phyloP scores from a whole-genome alignment of 805 yeast species.

The Pichia paraexigua region DNA sequence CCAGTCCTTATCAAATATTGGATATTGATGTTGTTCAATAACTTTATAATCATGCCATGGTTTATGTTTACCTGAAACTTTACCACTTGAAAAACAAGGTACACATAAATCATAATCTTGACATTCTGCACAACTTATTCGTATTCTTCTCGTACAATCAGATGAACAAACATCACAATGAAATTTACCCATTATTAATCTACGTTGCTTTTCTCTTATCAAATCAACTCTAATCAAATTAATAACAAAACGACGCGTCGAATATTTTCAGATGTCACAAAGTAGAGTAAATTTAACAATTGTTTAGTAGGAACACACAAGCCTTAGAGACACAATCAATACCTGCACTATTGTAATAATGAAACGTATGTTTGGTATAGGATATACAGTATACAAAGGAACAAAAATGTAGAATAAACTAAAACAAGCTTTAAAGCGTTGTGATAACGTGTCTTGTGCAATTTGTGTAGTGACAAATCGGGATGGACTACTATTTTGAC shows the following conservation, averaged over 20 bases:
- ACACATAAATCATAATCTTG: slow-evolving; percentile 95
- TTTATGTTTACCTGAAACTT: slow-evolving; percentile 72
- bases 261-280: background rate
- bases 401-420: background rate
- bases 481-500: background rate
- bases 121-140: slow-evolving; percentile 89
- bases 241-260: background rate
- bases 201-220: background rate
- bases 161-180: slow-evolving; percentile 97
- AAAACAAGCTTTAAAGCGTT: background rate
- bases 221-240: background rate
- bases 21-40: slow-evolving; percentile 91
- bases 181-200: slow-evolving; percentile 38
- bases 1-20: slow-evolving; percentile 86
- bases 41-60: slow-evolving; percentile 92
- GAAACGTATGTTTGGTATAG: background rate
- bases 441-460: background rate
- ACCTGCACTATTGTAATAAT: background rate
- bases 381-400: background rate
- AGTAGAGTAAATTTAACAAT: background rate
- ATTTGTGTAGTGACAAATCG: background rate
- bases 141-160: slow-evolving; percentile 87
- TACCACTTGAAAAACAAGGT: slow-evolving; percentile 88
- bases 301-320: background rate
- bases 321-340: background rate